Evolutionary conservation across 768 basidiomycete species (phyloP), one percentile per base, ranked within the genome.

Genomic region (Coprinopsis sp.): DNA sequence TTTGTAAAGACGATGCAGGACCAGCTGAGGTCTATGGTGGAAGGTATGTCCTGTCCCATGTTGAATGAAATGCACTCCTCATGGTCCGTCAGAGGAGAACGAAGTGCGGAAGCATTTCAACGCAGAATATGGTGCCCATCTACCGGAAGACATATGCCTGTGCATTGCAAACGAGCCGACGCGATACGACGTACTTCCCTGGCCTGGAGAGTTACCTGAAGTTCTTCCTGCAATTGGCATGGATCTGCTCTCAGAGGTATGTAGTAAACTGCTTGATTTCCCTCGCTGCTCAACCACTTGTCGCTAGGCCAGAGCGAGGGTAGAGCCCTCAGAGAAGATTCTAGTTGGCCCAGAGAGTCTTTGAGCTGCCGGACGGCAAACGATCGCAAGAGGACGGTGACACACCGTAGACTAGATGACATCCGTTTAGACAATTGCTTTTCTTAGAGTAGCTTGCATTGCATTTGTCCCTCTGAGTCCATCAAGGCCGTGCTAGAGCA

Each of bases 131-230:
- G 89, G 87, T 0, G 72, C 72, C 11, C 77, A 84, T 59, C 73
- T 92, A 2, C 89, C 89, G 1, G 76, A 82, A 52, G 90, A 92
- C 53, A 73, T 92, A 30, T 91, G 90, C 58, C 66, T 90, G 13
- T 87, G 77, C 50, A 80, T 91, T 43, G 78, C 77, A 52, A 86
- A 90, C 59, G 63, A 76, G 8, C 89, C 89, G 8, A 88, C 86
- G 29, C 73, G 71, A 43, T 89, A 84, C 82, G 77, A 84, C 50
- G 72, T 89, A 11, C 58, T 76, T 1, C 81, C 87, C 0, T 71
- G 66, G 61, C 65, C 73, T 21, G 79, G 77, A 4, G 80, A 83
- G 30, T 51, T 59, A 5, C 58, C 65, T 14, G 87, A 90, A 60
- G 66, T 65, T 7, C 64, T 89, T 24, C 87, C 87, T 1, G 71